Evolutionary conservation across 306 rosid genomes (phyloP), one percentile per base, ranked within the genome.

Genomic region (Myrica gale): DNA sequence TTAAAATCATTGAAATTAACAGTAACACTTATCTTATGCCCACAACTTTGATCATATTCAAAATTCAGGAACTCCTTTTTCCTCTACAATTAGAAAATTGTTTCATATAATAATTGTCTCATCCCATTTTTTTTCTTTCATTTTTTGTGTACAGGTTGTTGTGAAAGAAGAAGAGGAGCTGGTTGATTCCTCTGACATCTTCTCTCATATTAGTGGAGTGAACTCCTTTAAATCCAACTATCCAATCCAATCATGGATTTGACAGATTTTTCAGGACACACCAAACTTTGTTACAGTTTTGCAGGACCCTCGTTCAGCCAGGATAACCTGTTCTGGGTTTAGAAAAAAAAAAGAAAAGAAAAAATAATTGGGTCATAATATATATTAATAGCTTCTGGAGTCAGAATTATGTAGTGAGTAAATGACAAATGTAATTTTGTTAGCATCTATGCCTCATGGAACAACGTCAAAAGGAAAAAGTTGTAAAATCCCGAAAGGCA

Each of bases 141-240:
- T n/a, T n/a, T n/a, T n/a, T n/a, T n/a, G n/a, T 26, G 26, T 56
- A n/a, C 93, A 96, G 98, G 91, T 88, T 70, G 90, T 85, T 82
- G 94, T 92, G 89, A 96, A 90, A 85, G 97, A 90, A 74, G 98
- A 92, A 82, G 98, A 90, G 55, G 95, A 90, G 47, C 85, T 96
- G 98, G 92, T 88, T 85, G 98, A 96, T 84, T 92, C 98, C 74
- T 90, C 99, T 50, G 99, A 92, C 74, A 92, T 96, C 60, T 92
- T 92, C 85, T 91, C 98, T 71, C 99, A 90, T 78, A 90, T 96
- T 74, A 92, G 96, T 89, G 99, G 99, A n/a, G 99, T 96, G 78
- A 96, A 96, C 90, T 92, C 99, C 74, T 96, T 96, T 91, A 89
- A 92, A 83, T 90, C 92, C 93, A 92, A 84, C 90, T 90, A 82